Conservation (phyloP, 1,284 basidiomycete species). For the Phylloporus sp. region DNA sequence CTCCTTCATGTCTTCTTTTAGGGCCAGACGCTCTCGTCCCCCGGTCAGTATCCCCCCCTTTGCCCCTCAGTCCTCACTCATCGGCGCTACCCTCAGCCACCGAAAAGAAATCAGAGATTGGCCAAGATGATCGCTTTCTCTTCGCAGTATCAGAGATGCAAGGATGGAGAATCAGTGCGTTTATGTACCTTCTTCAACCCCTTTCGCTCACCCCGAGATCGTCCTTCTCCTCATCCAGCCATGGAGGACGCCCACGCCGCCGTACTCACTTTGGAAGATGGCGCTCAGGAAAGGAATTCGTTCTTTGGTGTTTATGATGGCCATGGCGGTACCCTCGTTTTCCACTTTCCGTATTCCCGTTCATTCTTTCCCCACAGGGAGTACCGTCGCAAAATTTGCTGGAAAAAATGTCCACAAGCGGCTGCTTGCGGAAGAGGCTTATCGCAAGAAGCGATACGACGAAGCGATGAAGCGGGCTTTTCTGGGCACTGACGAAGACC, state of each 20-base stretch:
- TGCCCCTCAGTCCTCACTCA: conserved; percentile 13
- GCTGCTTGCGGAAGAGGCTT: conserved; percentile 75
- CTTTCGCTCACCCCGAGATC: conserved; percentile 1
- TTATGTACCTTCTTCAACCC: not conserved
- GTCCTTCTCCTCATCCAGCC: conserved; percentile 48
- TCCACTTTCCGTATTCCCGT: conserved; percentile 7
- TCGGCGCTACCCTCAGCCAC: conserved; percentile 57
- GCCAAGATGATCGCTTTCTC: conserved; percentile 77
- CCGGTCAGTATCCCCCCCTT: conserved; percentile 49
- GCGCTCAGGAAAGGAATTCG: conserved; percentile 58
- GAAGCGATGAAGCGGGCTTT: conserved; percentile 89
- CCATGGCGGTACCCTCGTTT: conserved; percentile 77
- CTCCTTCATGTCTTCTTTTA: conserved; percentile 31
- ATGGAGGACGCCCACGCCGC: conserved; percentile 99
- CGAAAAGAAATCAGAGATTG: conserved; percentile 83
- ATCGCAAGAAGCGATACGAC: conserved; percentile 72
- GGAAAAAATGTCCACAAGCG: conserved; percentile 90
- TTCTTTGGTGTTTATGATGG: conserved; percentile 99
- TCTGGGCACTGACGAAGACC: conserved; percentile 93
- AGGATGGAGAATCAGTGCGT: conserved; percentile 97
- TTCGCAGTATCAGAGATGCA: conserved; percentile 98
- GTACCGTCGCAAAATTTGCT: conserved; percentile 89
- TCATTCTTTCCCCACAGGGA: conserved; percentile 54
- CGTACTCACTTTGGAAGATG: conserved; percentile 68
- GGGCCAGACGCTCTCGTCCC: conserved; percentile 77